Evolutionary conservation across 768 basidiomycete genomes (phyloP).

Genomic region (Collybia sp.): DNA sequence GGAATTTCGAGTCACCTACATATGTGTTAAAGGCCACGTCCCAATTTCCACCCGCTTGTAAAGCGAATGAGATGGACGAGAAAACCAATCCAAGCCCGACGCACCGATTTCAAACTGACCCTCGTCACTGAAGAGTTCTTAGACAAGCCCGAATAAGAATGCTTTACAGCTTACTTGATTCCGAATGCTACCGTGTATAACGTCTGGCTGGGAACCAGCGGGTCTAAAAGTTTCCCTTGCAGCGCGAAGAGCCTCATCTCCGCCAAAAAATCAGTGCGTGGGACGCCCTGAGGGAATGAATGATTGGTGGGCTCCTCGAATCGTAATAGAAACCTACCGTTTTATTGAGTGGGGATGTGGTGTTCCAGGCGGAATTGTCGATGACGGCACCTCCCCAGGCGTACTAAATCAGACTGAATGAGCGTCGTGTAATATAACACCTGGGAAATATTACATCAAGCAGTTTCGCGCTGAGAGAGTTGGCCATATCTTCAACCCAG

Average conservation of each 20-base stretch:
- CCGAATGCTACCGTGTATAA: conserved; percentile 25
- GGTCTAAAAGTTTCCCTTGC: conserved; percentile 23
- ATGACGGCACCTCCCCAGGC: conserved; percentile 29
- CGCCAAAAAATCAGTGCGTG: conserved; percentile 21
- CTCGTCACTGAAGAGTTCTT: conserved; percentile 12
- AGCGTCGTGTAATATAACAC: neutral
- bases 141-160: neutral
- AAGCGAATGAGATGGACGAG: neutral
- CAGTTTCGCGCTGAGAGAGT: conserved; percentile 22
- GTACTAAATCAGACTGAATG: conserved; percentile 12
- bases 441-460: conserved; percentile 15
- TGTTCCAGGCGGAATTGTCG: conserved; percentile 27
- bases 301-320: too few relatives aligned
- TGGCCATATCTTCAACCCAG: conserved; percentile 25
- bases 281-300: conserved; percentile 9
- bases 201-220: conserved; percentile 20
- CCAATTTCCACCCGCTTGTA: conserved; percentile 18
- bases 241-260: conserved; percentile 21
- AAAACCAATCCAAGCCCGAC: neutral
- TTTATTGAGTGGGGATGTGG: conserved; percentile 20
- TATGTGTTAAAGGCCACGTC: conserved; percentile 17
- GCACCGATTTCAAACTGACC: conserved; percentile 20
- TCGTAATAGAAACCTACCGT: conserved; percentile 9
- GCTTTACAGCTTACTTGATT: conserved; percentile 19
- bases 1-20: conserved; percentile 5